Conservation (phyloP, 2,329 filamentous ascomycete genomes). For the Beauveria caledonica region DNA sequence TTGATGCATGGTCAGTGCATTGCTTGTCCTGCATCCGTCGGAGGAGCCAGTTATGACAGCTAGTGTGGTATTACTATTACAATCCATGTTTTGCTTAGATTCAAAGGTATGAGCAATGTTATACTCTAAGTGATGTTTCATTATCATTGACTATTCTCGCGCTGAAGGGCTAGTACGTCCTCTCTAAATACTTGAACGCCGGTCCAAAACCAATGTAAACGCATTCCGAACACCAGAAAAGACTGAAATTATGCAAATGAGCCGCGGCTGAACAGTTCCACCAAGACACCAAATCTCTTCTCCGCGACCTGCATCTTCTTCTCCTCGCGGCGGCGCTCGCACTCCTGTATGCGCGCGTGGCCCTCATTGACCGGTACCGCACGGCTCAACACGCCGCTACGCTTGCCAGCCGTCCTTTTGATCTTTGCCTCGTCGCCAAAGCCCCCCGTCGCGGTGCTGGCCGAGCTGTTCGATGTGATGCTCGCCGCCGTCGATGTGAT, state of each 20-base stretch:
- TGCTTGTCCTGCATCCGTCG: too few relatives aligned
- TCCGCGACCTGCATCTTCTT: slow-evolving; percentile 50
- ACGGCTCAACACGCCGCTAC: slow-evolving; percentile 48
- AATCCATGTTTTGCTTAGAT: too few relatives aligned
- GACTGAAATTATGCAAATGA: slow-evolving; percentile 22
- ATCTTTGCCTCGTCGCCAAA: slow-evolving; percentile 46
- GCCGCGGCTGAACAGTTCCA: slow-evolving; percentile 50
- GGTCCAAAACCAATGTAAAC: background rate
- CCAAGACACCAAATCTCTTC: slow-evolving; percentile 46
- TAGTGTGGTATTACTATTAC: too few relatives aligned
- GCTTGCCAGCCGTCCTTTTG: slow-evolving; percentile 52
- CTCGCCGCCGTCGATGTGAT: slow-evolving; percentile 25
- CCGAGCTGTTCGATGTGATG: slow-evolving; percentile 13
- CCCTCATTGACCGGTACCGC: slow-evolving; percentile 53
- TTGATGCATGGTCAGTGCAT: too few relatives aligned
- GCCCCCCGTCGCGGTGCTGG: slow-evolving; percentile 20
- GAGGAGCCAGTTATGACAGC: too few relatives aligned
- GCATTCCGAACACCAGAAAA: background rate
- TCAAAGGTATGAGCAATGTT: too few relatives aligned
- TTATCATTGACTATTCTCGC: background rate
- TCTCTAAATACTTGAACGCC: background rate
- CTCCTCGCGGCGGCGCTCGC: slow-evolving; percentile 49
- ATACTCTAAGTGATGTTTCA: background rate
- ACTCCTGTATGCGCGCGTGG: slow-evolving; percentile 45
- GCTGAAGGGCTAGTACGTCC: background rate